Evolutionary conservation across 371 early-diverging fungal genomes (phyloP).

Genomic region (Apophysomyces sp.): DNA sequence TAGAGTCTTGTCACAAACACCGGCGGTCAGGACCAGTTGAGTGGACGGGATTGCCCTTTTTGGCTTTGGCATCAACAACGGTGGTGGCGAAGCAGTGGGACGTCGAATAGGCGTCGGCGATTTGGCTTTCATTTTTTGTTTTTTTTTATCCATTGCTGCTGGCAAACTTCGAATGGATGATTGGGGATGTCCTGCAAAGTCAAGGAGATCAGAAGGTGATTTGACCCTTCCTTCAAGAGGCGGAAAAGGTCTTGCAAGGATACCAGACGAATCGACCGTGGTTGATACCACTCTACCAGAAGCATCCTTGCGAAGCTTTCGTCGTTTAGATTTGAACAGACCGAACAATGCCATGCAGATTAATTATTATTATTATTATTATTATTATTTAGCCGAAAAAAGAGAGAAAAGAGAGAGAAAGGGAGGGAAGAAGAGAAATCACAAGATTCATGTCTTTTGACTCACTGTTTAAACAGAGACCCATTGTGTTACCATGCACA

Average conservation of each 20-base stretch:
- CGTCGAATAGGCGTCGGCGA: background rate
- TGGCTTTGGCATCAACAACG: conserved; percentile 4
- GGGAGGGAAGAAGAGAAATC: background rate
- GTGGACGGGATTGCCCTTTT: conserved; percentile 7
- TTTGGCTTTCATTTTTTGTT: background rate
- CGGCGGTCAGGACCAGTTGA: background rate
- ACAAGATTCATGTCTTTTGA: background rate
- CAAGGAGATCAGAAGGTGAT: conserved; percentile 16
- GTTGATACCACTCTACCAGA: background rate
- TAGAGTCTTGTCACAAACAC: background rate
- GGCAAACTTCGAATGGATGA: background rate
- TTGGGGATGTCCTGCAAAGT: conserved; percentile 14
- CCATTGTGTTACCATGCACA: background rate
- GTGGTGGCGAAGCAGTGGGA: background rate
- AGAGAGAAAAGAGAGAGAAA: background rate
- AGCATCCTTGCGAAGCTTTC: conserved; percentile 2
- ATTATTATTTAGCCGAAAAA: no score
- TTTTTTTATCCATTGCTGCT: background rate
- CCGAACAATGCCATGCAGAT: background rate
- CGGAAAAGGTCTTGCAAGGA: conserved; percentile 8
- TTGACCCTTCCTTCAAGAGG: conserved; percentile 3
- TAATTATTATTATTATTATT: no score
- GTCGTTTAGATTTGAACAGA: background rate
- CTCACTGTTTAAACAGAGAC: background rate
- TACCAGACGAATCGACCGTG: conserved; percentile 1